phyloP scores from a whole-genome alignment of 2,329 filamentous ascomycete genomes.

The Pseudogymnoascus sp. region DNA sequence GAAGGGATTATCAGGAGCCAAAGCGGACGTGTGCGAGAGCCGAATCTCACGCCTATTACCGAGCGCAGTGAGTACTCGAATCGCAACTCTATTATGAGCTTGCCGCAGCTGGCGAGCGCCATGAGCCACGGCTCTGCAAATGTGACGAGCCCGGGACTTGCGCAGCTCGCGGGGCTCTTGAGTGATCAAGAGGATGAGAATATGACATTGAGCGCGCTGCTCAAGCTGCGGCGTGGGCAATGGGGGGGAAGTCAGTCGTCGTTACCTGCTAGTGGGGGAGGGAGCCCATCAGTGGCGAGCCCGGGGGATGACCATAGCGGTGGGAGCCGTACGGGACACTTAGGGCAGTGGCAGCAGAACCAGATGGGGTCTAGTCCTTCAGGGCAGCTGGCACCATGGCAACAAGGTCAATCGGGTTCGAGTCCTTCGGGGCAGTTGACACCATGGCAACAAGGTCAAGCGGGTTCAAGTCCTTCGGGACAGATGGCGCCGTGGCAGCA shows the following conservation, averaged over 20 bases:
- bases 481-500: background rate
- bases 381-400: conserved; percentile 20
- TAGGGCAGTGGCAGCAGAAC: background rate
- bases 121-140: conserved; percentile 32
- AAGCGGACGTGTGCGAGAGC: conserved; percentile 72
- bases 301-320: conserved; percentile 19
- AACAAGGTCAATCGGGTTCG: conserved; percentile 7
- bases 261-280: conserved; percentile 37
- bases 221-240: conserved; percentile 62
- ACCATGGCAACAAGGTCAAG: conserved; percentile 19
- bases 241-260: conserved; percentile 79
- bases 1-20: conserved; percentile 52
- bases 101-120: conserved; percentile 44
- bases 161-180: conserved; percentile 62
- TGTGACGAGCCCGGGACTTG: conserved; percentile 65
- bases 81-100: conserved; percentile 79
- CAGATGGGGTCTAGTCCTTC: conserved; percentile 18
- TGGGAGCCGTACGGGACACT: conserved; percentile 3
- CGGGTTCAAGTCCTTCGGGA: background rate
- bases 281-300: conserved; percentile 29
- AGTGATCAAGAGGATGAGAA: conserved; percentile 48
- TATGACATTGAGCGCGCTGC: conserved; percentile 65
- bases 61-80: conserved; percentile 95
- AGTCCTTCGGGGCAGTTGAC: conserved; percentile 11
- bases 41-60: conserved; percentile 91